Percentiles rank a stretch among this genome's conserved stretches.
phyloP scores from a whole-genome alignment of 306 rosid genomes.

The Prunus dulcis region DNA sequence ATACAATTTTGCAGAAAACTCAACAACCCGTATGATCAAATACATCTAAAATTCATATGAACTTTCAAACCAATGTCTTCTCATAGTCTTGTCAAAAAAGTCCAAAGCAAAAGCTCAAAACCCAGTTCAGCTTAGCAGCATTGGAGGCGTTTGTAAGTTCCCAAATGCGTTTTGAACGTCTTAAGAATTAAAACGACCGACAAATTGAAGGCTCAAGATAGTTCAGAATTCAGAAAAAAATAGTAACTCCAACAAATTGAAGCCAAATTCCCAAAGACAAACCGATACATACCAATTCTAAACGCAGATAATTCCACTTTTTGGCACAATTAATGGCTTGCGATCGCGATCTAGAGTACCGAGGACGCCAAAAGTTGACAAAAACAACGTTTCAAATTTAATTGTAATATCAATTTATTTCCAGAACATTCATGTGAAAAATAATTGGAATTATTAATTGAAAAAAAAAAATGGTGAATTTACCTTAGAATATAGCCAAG shows the following conservation, averaged over 20 bases:
- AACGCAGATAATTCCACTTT: neutral
- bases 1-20: slow-evolving; percentile 1
- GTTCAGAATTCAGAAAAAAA: neutral
- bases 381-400: neutral
- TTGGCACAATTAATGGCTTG: neutral
- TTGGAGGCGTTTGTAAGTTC: neutral
- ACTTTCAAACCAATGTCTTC: neutral
- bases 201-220: slow-evolving; percentile 10
- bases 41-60: neutral
- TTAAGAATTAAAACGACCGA: neutral
- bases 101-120: slow-evolving; percentile 8
- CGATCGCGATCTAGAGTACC: neutral
- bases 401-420: neutral
- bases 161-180: neutral
- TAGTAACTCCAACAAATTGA: slow-evolving; percentile 10
- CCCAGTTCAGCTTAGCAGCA: slow-evolving; percentile 28
- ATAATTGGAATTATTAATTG: neutral
- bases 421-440: neutral
- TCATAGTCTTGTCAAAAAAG: slow-evolving; percentile 3
- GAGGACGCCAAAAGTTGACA: neutral
- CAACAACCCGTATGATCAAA: neutral
- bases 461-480: neutral
- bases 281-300: neutral
- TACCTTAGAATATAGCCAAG: slow-evolving; percentile 18
- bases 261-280: neutral